Percentiles rank a stretch among this genome's conserved stretches.
Evolutionary conservation across 148 eudicot genomes (phyloP).

Genomic region (Rhododendron williamsianum): DNA sequence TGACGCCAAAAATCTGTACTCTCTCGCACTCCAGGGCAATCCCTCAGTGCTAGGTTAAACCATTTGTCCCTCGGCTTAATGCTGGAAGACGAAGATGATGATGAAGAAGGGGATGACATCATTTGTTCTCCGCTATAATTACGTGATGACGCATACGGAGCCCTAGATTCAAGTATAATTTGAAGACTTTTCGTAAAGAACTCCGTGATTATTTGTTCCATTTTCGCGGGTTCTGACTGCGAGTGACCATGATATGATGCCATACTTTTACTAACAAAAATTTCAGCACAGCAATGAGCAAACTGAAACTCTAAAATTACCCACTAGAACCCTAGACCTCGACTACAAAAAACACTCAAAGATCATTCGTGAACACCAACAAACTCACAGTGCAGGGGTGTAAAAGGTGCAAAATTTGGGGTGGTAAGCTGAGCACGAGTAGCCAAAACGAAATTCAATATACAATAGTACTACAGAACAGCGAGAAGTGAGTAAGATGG

Average conservation of each 20-base stretch:
- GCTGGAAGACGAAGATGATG: conserved; percentile 76
- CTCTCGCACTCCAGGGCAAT: conserved; percentile 81
- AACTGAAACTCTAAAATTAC: background rate
- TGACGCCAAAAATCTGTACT: conserved; percentile 82
- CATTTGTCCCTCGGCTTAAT: conserved; percentile 76
- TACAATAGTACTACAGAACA: background rate
- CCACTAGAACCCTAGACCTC: background rate
- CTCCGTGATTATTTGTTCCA: conserved; percentile 86
- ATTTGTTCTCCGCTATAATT: conserved; percentile 74
- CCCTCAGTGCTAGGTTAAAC: conserved; percentile 83
- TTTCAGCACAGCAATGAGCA: background rate
- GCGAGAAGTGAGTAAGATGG: background rate
- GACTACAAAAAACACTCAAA: background rate
- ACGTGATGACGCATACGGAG: conserved; percentile 70
- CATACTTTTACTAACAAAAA: conserved; percentile 28
- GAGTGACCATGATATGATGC: conserved; percentile 55
- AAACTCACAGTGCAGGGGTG: background rate
- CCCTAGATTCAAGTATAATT: conserved; percentile 76
- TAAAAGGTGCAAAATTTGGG: background rate
- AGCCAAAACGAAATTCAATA: background rate
- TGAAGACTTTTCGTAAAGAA: conserved; percentile 80
- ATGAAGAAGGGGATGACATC: conserved; percentile 64
- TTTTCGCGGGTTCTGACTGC: conserved; percentile 69
- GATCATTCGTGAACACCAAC: background rate
- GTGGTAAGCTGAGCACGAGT: background rate